Evolutionary conservation across 2,329 filamentous ascomycete genomes (phyloP).

Genomic region (Aspergillus pseudotamarii): DNA sequence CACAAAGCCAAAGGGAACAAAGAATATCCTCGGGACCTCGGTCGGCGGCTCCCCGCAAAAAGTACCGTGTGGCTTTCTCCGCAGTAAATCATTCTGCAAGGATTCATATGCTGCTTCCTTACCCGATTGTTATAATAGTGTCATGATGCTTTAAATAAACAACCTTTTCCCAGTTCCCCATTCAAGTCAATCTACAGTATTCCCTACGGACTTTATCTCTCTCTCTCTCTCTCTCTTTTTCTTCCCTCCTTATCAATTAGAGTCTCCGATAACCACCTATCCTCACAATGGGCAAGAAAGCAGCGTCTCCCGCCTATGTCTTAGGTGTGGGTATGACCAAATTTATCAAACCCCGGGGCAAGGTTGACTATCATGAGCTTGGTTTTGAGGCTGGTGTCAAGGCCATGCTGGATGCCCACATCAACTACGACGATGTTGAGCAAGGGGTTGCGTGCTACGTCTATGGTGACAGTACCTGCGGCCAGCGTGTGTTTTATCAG

Average conservation of each 20-base stretch:
- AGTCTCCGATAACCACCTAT: background rate
- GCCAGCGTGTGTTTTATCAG: constrained; percentile 97
- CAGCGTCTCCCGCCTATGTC: constrained; percentile 70
- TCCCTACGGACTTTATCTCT: background rate
- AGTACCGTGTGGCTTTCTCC: constrained; percentile 7
- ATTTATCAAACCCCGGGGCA: constrained; percentile 95
- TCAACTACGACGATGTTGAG: constrained; percentile 96
- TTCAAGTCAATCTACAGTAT: background rate
- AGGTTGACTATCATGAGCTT: constrained; percentile 92
- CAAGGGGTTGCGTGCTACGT: constrained; percentile 97
- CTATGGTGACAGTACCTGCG: constrained; percentile 93
- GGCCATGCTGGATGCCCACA: constrained; percentile 73
- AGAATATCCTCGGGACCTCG: constrained; percentile 37
- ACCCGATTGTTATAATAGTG: background rate
- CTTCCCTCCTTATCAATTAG: background rate
- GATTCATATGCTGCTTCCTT: constrained; percentile 7
- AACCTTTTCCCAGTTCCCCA: constrained; percentile 5
- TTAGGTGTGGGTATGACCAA: constrained; percentile 98
- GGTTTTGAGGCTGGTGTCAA: constrained; percentile 92
- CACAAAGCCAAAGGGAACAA: background rate
- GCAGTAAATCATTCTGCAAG: constrained; percentile 5
- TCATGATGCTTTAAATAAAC: background rate
- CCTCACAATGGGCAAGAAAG: constrained; percentile 54
- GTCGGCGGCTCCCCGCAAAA: constrained; percentile 31
- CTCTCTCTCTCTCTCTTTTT: background rate